A percentile compares a stretch with the other conserved stretches of the same genome.
Evolutionary conservation across 139 green algal genomes (phyloP).

Genomic region (Tetratostichococcus sp.): DNA sequence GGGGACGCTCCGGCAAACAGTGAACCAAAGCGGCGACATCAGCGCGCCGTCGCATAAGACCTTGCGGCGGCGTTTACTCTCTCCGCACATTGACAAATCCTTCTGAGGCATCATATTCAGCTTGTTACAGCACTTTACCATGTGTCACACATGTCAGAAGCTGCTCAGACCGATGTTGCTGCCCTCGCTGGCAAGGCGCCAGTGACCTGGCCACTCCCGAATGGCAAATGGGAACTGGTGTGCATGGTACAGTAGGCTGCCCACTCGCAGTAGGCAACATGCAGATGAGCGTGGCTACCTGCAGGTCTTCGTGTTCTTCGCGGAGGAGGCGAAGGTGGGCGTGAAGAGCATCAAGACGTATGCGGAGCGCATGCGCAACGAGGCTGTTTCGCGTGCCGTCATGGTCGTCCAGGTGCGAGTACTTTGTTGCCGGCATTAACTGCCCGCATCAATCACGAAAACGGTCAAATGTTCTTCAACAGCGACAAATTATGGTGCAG

Average conservation of each 20-base stretch:
- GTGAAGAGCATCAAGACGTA: constrained; percentile 95
- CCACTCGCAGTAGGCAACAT: too few species aligned
- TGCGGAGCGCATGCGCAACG: constrained; percentile 85
- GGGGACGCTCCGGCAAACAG: neutral
- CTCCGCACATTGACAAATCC: neutral
- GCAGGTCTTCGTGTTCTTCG: constrained; percentile 97
- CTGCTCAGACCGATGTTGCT: too few species aligned
- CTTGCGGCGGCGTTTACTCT: neutral
- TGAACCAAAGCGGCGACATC: neutral
- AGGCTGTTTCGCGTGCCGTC: constrained; percentile 76
- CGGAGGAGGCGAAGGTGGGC: constrained; percentile 88
- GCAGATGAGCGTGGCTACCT: neutral
- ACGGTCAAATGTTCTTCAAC: too few species aligned
- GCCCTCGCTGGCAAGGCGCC: too few species aligned
- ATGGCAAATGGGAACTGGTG: too few species aligned
- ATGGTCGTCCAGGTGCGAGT: constrained; percentile 69
- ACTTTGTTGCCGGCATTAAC: neutral
- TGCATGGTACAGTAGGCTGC: too few species aligned
- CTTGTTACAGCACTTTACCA: too few species aligned
- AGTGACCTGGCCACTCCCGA: too few species aligned
- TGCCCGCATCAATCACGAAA: too few species aligned
- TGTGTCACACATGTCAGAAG: too few species aligned
- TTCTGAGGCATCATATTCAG: too few species aligned
- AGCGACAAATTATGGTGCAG: too few species aligned
- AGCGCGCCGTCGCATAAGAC: neutral